A percentile compares a stretch with the other conserved stretches of the same genome.
Evolutionary conservation across 2,329 filamentous ascomycete genomes (phyloP).

Genomic region (Nothophaeocryptopus gaeumannii): DNA sequence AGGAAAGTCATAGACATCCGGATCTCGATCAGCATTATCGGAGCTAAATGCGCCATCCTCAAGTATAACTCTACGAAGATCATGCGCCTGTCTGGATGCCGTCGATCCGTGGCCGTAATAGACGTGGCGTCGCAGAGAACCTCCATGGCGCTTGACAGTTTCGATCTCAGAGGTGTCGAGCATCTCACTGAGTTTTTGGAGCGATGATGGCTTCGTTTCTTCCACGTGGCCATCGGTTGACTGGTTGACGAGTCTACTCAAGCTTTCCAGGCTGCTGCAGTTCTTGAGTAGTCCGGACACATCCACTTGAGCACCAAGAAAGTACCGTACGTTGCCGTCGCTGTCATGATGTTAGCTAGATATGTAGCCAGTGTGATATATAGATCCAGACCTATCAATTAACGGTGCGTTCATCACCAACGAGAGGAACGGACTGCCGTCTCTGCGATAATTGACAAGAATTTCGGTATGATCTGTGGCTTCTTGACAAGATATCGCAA

Average conservation of each 20-base stretch:
- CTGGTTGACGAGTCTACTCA: constrained; percentile 33
- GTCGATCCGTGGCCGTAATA: too few relatives aligned
- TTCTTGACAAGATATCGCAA: constrained; percentile 46
- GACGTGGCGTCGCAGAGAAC: constrained; percentile 2
- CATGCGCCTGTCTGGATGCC: neutral
- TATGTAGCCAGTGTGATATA: neutral
- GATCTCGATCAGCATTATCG: constrained; percentile 1
- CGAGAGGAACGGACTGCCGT: constrained; percentile 74
- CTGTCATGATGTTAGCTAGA: constrained; percentile 41
- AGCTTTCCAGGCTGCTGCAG: constrained; percentile 62
- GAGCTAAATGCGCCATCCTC: constrained; percentile 11
- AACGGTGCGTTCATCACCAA: constrained; percentile 55
- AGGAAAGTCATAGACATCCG: neutral
- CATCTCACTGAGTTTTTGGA: constrained; percentile 12
- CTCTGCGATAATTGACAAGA: constrained; percentile 69
- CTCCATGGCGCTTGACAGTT: constrained; percentile 10
- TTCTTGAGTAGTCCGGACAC: constrained; percentile 66
- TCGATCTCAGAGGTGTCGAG: constrained; percentile 13
- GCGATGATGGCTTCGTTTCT: constrained; percentile 5
- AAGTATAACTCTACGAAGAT: constrained; percentile 9
- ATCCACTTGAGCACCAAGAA: constrained; percentile 70
- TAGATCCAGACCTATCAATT: constrained; percentile 38
- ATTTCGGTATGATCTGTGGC: constrained; percentile 69
- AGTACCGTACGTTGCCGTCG: constrained; percentile 64
- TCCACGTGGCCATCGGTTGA: constrained; percentile 43